Conservation (phyloP, 352 stramenopile species). For the Globisporangium okanoganense region DNA sequence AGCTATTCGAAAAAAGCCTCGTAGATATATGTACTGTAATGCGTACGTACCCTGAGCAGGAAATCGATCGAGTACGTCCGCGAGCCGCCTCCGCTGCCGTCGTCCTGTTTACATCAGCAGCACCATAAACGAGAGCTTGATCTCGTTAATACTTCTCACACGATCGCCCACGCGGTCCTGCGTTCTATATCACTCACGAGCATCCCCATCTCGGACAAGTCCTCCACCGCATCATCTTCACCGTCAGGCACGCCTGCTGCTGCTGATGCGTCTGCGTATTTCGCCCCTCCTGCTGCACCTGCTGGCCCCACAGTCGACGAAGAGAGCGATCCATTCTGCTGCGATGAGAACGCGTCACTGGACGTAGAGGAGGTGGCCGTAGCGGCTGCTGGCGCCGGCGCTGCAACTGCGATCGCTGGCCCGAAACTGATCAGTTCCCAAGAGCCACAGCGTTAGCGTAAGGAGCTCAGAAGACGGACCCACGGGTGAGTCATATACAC, state of each 20-base stretch:
- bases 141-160: background rate
- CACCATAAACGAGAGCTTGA: background rate
- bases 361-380: background rate
- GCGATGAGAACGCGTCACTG: background rate
- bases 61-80: slow-evolving; percentile 65
- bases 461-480: background rate
- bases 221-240: background rate
- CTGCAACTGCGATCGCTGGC: slow-evolving; percentile 12
- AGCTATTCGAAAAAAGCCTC: background rate
- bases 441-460: background rate
- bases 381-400: slow-evolving; percentile 24
- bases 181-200: slow-evolving; percentile 1
- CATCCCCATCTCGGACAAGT: background rate
- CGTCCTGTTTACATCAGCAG: slow-evolving; percentile 10
- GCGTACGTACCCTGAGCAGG: slow-evolving; percentile 35
- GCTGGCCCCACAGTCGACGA: background rate
- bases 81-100: slow-evolving; percentile 16
- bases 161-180: background rate
- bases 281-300: background rate
- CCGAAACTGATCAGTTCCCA: background rate
- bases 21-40: background rate
- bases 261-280: background rate
- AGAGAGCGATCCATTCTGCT: background rate
- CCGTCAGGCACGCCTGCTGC: background rate
- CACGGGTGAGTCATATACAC: background rate